Evolutionary conservation across 1,139 yeast genomes (phyloP), one percentile per base, ranked within the genome.

Genomic region (Taphrina betulina): DNA sequence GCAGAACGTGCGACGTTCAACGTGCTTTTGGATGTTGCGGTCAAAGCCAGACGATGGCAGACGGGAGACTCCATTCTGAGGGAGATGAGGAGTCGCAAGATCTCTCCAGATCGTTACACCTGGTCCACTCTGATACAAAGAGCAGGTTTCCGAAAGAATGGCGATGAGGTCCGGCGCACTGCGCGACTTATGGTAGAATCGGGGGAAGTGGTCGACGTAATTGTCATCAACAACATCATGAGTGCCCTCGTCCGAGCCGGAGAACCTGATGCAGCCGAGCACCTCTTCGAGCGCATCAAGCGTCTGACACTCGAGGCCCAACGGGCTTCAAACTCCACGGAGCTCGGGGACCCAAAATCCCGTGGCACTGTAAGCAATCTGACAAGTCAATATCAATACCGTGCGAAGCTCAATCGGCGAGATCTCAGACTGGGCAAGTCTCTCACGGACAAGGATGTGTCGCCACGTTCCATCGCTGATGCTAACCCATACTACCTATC

Each of bases 1-100:
- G 57, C 57, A 5, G 46, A 53, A 23, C 34, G 23, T 3, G 52
- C 26, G 12, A 44, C 52, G n/a, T 53, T 53, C 53, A 53, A 53
- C 14, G 37, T 34, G 16, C 46, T 53, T 14, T n/a, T 53, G 12
- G 52, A 44, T 31, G 46, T 53, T 10, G 41, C 57, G 17, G 29
- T 40, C n/a, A 40, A 36, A 16, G 52, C 57, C 12, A 24, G 46
- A 7, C 26, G 45, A 23, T 45, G 43, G 43, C 41, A 53, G 33
- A 41, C 53, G 8, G 46, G 29, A 8, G 46, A 35, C 14, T 41
- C 41, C 10, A 12, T 53, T 22, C 20, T 45, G 12, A 23, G n/a
- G 8, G 57, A 53, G 28, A 44, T 53, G 45, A 14, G 33, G 29
- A n/a, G 16, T 14, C 57, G 57, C 3, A 41, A 16, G 17, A 33